These are phyloP conservation scores for Pseudocercospora eumusae DNA, from an alignment of 2,329 filamentous ascomycete species.

Conservation along the genomic window DNA sequence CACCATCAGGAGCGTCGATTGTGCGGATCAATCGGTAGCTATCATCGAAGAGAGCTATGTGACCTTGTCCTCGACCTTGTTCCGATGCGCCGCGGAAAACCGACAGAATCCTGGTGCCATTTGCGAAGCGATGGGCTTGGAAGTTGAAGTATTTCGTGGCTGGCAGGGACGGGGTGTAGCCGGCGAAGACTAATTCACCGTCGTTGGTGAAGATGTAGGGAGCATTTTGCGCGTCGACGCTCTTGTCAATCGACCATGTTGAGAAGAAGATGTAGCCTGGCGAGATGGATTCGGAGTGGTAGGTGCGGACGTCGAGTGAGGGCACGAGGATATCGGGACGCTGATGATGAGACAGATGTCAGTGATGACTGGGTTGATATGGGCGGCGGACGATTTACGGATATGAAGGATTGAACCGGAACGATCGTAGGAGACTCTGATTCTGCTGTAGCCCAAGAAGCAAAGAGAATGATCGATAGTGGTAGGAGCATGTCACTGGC, in stretches of 20 bases:
- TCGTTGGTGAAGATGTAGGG: slow-evolving; percentile 3
- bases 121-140: slow-evolving; percentile 2
- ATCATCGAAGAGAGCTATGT: slow-evolving; percentile 20
- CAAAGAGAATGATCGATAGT: background rate
- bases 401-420: background rate
- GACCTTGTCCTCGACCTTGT: slow-evolving; percentile 10
- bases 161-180: slow-evolving; percentile 6
- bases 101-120: background rate
- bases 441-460: no score
- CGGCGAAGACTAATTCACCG: slow-evolving; percentile 12
- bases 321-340: slow-evolving; percentile 29
- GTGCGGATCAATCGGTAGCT: slow-evolving; percentile 41
- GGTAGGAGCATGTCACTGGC: background rate
- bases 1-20: slow-evolving; percentile 36
- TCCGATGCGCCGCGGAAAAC: slow-evolving; percentile 12
- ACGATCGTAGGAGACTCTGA: background rate
- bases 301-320: slow-evolving; percentile 21
- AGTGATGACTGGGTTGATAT: no score
- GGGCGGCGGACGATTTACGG: background rate
- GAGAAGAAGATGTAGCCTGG: slow-evolving; percentile 22
- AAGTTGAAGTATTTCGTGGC: slow-evolving; percentile 14
- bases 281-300: slow-evolving; percentile 15
- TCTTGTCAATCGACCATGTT: background rate
- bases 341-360: no score
- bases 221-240: background rate